Base-by-base conservation (phyloP, 164 flowering plant species). In the Dillenia suffruticosa region DNA sequence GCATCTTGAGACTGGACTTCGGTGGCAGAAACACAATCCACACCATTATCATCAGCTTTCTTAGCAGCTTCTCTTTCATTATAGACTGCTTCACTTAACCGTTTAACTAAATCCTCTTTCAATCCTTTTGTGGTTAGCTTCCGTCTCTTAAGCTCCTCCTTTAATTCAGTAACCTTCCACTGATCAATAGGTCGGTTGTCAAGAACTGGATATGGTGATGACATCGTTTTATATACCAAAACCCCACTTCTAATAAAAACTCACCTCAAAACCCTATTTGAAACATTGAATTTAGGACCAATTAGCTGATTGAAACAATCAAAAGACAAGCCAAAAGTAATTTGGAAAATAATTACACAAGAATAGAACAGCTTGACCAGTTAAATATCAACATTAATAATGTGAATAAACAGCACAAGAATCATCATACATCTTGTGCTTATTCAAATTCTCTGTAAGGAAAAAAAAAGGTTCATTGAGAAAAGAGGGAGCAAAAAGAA, bases 161-260 rank as follows among this genome's bases (percentile, higher is more conserved):
- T 92, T 64, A 92, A 71, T 76, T 90, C 98, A 14, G 90, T 79
- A 22, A 92, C 98, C 75, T 76, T 92, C 98, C 92, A 88, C 55
- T 89, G 90, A 70, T 92, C 90, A 74, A 92, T 81, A 46, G 96
- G 81, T 57, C 79, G 70, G 69, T 81, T 76, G 12, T 76, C 84
- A 22, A 92, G 86, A 59, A 82, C 60, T 19, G 81, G 84, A 75
- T 92, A 88, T 12, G 67, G 67, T 1, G 88, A 74, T 2, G 90
- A 81, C 84, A 81, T 81, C 67, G 61, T 79, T 5, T 32, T 32
- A 32, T 32, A 32, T 32, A 32, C 54, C 46, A 24, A 8, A 46
- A 43, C 8, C 11, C 9, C 59, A 12, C 46, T 14, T 49, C 26
- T 62, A 58, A 48, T 54, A 65, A 67, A 73, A 47, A 65, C 55